Evolutionary conservation across 2,329 filamentous ascomycete genomes (phyloP).

Genomic region (Neonectria hederae): DNA sequence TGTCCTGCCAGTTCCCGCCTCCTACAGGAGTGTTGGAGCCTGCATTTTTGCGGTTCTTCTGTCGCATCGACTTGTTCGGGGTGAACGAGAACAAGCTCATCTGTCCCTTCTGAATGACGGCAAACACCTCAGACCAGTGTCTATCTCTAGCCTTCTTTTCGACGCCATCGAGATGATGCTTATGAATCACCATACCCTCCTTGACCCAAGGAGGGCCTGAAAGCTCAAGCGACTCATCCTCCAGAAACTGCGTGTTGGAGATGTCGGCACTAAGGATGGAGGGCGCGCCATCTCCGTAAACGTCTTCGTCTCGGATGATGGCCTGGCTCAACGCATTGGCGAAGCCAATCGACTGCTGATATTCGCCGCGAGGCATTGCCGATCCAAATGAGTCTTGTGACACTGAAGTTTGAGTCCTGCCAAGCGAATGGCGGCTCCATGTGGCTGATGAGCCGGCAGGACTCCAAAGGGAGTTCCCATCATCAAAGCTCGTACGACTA

Average conservation of each 20-base stretch:
- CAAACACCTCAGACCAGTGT: constrained; percentile 95
- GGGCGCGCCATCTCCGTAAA: constrained; percentile 58
- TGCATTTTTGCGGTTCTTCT: constrained; percentile 68
- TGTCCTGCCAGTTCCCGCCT: constrained; percentile 98
- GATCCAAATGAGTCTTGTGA: constrained; percentile 92
- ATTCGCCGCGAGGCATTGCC: constrained; percentile 78
- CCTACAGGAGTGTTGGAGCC: constrained; percentile 71
- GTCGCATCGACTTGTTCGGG: constrained; percentile 77
- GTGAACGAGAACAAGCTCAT: constrained; percentile 95
- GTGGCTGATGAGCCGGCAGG: constrained; percentile 86
- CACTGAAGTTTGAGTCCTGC: constrained; percentile 89
- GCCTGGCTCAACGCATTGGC: constrained; percentile 96
- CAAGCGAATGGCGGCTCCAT: constrained; percentile 93
- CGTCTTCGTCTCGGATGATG: constrained; percentile 88
- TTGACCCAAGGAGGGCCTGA: constrained; percentile 98
- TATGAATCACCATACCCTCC: constrained; percentile 94
- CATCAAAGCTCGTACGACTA: constrained; percentile 93
- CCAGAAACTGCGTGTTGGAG: constrained; percentile 73
- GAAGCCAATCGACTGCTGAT: constrained; percentile 96
- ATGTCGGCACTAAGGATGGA: constrained; percentile 69
- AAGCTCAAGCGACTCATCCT: constrained; percentile 92
- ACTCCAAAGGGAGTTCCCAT: constrained; percentile 89
- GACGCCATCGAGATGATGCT: constrained; percentile 90
- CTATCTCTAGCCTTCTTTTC: constrained; percentile 94
- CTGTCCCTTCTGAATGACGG: constrained; percentile 93